Conservation (phyloP, 257 asterid genomes). For the Sherardia arvensis region DNA sequence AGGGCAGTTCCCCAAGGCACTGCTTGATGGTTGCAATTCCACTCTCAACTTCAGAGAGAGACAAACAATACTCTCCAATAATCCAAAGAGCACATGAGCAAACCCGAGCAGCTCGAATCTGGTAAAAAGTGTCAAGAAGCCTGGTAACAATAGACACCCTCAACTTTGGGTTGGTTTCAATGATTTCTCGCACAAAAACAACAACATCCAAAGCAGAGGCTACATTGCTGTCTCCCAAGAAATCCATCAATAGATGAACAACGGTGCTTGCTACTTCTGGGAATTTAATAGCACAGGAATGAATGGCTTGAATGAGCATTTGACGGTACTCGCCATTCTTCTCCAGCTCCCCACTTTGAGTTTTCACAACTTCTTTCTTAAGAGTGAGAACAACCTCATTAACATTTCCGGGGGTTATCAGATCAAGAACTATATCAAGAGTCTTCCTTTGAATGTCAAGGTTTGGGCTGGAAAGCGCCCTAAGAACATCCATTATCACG, state of each 20-base stretch:
- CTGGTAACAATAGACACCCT: constrained; percentile 86
- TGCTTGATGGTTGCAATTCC: constrained; percentile 80
- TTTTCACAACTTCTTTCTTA: constrained; percentile 94
- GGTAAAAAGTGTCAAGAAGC: constrained; percentile 83
- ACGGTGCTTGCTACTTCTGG: constrained; percentile 97
- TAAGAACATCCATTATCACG: constrained; percentile 84
- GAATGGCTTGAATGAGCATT: constrained; percentile 95
- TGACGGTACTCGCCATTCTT: constrained; percentile 92
- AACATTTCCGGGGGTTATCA: constrained; percentile 75
- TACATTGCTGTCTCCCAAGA: constrained; percentile 89
- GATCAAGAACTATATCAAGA: constrained; percentile 87
- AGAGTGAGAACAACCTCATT: constrained; percentile 83
- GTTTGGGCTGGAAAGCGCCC: constrained; percentile 90
- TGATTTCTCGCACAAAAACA: constrained; percentile 81
- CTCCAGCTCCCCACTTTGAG: constrained; percentile 87
- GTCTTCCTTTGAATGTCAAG: constrained; percentile 84
- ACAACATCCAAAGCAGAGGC: constrained; percentile 89
- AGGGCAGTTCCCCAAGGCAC: constrained; percentile 91
- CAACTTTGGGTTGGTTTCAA: constrained; percentile 81
- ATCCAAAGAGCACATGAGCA: constrained; percentile 97
- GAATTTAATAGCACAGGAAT: constrained; percentile 89
- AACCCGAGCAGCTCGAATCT: constrained; percentile 88
- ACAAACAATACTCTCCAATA: constrained; percentile 77
- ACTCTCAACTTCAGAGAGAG: constrained; percentile 87
- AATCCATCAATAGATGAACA: constrained; percentile 92